phyloP scores from a whole-genome alignment of 768 basidiomycete genomes.

The Auricularia sp. region DNA sequence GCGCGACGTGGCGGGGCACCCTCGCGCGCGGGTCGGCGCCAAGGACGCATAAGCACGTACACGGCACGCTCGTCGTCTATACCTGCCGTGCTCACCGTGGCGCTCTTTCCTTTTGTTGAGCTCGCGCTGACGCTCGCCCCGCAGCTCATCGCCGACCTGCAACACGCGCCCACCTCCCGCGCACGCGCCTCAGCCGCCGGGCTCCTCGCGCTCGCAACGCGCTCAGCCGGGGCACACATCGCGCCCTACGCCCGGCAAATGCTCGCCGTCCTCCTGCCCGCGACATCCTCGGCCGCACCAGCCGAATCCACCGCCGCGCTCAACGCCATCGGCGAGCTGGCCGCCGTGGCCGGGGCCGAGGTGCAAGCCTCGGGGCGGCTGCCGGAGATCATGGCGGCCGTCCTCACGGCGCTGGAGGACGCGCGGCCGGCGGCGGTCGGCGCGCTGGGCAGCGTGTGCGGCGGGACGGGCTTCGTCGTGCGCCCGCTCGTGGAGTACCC shows the following conservation, averaged over 20 bases:
- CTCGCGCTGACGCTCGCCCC: neutral
- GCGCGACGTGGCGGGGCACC: too few species aligned
- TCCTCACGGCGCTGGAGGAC: conserved; percentile 80
- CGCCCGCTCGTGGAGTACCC: conserved; percentile 85
- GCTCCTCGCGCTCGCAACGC: conserved; percentile 77
- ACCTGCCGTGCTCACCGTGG: too few species aligned
- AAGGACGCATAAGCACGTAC: too few species aligned
- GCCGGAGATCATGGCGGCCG: conserved; percentile 78
- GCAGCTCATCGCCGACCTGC: neutral
- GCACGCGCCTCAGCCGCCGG: conserved; percentile 74
- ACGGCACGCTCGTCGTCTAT: too few species aligned
- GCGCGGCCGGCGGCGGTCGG: conserved; percentile 83
- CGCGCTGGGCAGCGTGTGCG: conserved; percentile 90
- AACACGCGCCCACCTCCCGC: neutral
- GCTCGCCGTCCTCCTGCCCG: conserved; percentile 82
- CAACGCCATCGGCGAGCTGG: conserved; percentile 88
- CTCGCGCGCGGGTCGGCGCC: too few species aligned
- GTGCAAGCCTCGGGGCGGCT: conserved; percentile 56
- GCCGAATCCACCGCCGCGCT: conserved; percentile 87
- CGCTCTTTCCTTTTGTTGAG: too few species aligned
- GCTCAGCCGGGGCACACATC: conserved; percentile 85
- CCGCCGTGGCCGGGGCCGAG: conserved; percentile 89
- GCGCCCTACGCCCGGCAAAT: conserved; percentile 93
- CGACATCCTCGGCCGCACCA: conserved; percentile 76
- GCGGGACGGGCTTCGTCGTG: conserved; percentile 91